Base-by-base conservation (phyloP, 1,284 basidiomycete species). In the Rhodotorula mucilaginosa region DNA sequence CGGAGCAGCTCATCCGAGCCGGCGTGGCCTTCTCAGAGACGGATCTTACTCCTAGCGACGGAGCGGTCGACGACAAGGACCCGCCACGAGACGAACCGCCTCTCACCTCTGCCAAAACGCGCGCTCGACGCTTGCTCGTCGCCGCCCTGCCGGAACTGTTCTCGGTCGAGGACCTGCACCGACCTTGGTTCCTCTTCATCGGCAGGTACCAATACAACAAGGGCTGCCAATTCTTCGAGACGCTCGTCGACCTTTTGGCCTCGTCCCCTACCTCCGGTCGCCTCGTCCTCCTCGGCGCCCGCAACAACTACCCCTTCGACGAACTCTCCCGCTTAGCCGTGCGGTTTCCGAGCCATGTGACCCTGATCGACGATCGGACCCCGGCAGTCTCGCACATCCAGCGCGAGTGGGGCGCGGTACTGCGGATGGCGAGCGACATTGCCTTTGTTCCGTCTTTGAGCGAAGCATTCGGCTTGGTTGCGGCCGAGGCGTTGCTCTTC, bases 171-270 rank as follows among this genome's bases (percentile, higher is more conserved):
- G 72, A 74, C 44, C 21, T 49, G 5, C 16, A 26, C 19, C 58
- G 69, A 0, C 72, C 72, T 23, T 61, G 65, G 63, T 52, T 74
- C 60, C 61, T 74, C 56, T 74, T 74, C 61, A 67, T 74, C 64
- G 72, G 72, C 15, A 66, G 72, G 13, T 74, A 69, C 54, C 72
- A 74, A 34, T 72, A 74, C 70, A 74, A 74, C 67, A 74, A 74
- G 31, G 72, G 72, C 29, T 74, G 72, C 47, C 57, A 72, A n/a
- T 69, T 74, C 52, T 64, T 74, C 48, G 58, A 59, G 46, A 65
- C 70, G 5, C 29, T 74, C 51, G 56, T 73, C 63, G 61, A 65
- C n/a, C 19, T 60, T 4, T 39, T 73, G 26, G n/a, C 70, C 5
- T 46, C 63, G 18, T n/a, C 60, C 10, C 18, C 63, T 0, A 16